These are phyloP conservation scores for Boletus reticulatus DNA, from an alignment of 768 basidiomycete species.

Conservation along the genomic window DNA sequence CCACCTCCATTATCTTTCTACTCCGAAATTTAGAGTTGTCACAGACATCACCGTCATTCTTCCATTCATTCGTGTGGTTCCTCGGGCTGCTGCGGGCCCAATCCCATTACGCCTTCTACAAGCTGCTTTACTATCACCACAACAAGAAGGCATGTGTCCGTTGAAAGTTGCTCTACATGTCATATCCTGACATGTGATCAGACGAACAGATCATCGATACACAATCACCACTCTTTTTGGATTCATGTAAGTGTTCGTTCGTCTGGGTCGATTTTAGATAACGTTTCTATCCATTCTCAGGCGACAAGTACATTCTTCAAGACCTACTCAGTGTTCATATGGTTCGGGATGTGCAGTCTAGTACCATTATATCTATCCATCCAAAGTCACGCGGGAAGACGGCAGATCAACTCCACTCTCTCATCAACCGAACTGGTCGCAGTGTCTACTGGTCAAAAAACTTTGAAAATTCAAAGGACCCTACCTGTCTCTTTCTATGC, in stretches of 20 bases:
- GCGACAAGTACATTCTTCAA: conserved; percentile 25
- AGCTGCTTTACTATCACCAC: background rate
- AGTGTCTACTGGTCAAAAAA: conserved; percentile 35
- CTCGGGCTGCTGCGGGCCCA: background rate
- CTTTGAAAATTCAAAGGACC: conserved; percentile 36
- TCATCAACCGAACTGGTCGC: conserved; percentile 28
- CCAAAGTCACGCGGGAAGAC: conserved; percentile 19
- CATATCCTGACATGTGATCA: conserved; percentile 6
- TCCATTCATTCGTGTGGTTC: conserved; percentile 46
- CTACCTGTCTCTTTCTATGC: conserved; percentile 53
- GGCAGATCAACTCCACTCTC: conserved; percentile 26
- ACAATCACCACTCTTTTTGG: conserved; percentile 43
- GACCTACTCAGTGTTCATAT: conserved; percentile 57
- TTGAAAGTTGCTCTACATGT: background rate
- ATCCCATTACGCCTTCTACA: background rate
- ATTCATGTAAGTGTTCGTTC: conserved; percentile 26
- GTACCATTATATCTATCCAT: conserved; percentile 31
- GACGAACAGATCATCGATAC: conserved; percentile 45
- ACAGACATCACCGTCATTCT: conserved; percentile 57
- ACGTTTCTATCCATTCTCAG: conserved; percentile 10
- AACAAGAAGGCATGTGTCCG: conserved; percentile 8
- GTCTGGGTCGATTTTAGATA: background rate
- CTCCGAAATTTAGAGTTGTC: background rate
- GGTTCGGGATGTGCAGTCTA: conserved; percentile 32
- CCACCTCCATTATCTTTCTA: conserved; percentile 15